Evolutionary conservation across 495 filamentous ascomycete genomes (phyloP).

Genomic region (Tuber brumale): DNA sequence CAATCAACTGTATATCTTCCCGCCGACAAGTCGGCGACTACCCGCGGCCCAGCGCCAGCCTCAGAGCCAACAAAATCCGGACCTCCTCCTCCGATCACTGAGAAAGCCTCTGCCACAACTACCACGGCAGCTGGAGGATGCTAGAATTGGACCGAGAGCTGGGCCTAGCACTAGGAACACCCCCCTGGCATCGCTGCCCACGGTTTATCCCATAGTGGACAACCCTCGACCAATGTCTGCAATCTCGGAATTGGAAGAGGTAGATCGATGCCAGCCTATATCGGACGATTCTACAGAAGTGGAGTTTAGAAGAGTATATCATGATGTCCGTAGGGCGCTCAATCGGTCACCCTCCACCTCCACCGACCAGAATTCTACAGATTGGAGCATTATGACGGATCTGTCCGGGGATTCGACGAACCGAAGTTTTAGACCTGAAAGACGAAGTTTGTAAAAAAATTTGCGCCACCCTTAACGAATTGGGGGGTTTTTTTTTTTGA

Average conservation of each 20-base stretch:
- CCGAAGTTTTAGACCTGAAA: background rate
- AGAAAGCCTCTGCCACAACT: background rate
- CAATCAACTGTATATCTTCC: background rate
- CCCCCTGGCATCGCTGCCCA: background rate
- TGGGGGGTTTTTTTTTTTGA: background rate
- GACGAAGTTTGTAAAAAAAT: background rate
- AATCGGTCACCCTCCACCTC: slow-evolving; percentile 5
- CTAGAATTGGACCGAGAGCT: background rate
- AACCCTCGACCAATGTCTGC: background rate
- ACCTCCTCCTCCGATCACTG: background rate
- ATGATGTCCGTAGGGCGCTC: background rate
- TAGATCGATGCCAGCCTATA: background rate
- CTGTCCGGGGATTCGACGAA: background rate
- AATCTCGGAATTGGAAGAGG: background rate
- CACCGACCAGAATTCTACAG: background rate
- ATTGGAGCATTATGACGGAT: background rate
- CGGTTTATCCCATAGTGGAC: background rate
- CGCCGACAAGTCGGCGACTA: background rate
- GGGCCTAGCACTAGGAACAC: background rate
- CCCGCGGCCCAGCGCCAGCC: background rate
- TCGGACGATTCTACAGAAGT: background rate
- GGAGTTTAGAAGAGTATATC: background rate
- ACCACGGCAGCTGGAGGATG: background rate
- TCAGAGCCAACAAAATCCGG: background rate
- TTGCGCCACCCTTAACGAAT: background rate